Evolutionary conservation across 805 yeast species (phyloP), one percentile per base, ranked within the genome.

Genomic region (Kuraishia cidri): DNA sequence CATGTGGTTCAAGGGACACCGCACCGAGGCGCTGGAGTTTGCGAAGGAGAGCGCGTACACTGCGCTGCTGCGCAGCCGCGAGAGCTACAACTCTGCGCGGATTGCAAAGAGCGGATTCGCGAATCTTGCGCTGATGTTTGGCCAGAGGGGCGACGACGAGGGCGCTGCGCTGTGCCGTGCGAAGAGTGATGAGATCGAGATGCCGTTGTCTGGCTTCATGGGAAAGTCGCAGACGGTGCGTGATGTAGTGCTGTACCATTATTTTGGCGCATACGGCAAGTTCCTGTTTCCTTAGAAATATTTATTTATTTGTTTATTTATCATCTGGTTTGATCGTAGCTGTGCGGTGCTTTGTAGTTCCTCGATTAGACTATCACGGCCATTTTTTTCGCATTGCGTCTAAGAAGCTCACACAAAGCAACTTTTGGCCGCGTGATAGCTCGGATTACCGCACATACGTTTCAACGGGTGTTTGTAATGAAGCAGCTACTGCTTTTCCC

Each of bases 11-110:
- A 51, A 56, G 21, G 54, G 55, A 1, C 33, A 54, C 3, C 40
- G 50, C 3, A 26, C 41, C 4, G 50, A 56, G 28, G 62, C 71
- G 0, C 47, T 65, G n/a, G 58, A 58, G 36, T 55, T 64, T 52
- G 64, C 60, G 7, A 56, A 59, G 35, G 60, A 61, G 22, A 50
- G 63, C 3, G 60, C 61, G 11, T 46, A 52, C 17, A 52, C 50
- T 18, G 37, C 67, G 0, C 47, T 50, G 32, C 33, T 46, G 20
- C 37, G 49, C 33, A 46, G 61, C 10, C 48, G 44, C 17, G 47
- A 50, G 8, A 61, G 57, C 36, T 46, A 46, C 29, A 56, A 56
- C 29, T 44, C 58, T 31, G 69, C 70, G 2, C 47, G 54, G 27
- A 54, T 66, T 12, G 47, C 64, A 2, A 60, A 53, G 31, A 52